Base-by-base conservation (phyloP, 2,329 filamentous ascomycete species). In the Parastagonospora avenae region DNA sequence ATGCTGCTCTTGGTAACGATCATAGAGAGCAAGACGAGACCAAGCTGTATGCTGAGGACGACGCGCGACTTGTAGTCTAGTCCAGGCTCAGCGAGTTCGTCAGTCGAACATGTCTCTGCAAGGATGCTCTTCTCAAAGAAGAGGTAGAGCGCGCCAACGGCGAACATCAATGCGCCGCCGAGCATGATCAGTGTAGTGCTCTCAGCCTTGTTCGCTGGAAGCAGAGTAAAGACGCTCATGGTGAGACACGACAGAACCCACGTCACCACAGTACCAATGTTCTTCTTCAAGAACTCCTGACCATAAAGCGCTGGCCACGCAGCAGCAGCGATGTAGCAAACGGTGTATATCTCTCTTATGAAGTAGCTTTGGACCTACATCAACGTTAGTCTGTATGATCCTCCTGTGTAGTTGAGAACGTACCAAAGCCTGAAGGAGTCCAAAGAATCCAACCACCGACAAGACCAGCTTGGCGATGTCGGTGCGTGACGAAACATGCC, bases 211-310 rank as follows among this genome's bases (percentile, higher is more conserved):
- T 90, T 87, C 2, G 91, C 94, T 1, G 91, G 89, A 1, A 99
- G 79, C 11, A 97, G 75, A 0, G 94, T 99, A 67, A 99, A 99
- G 2, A 84, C 82, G 70, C 93, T 94, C 92, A 97, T 96, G 4
- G 87, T 77, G 2, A 87, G 60, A 73, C 92, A 97, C 4, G 90
- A 89, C 32, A 87, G 63, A 8, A 83, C 80, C 94, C 94, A 99
- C 0, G 85, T 85, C 0, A 79, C 74, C 45, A 84, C 83, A 2
- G 96, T 80, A 4, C 82, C 67, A 10, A 77, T 68, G 66, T 97
- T 88, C 24, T 82, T 76, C 45, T 77, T 80, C 8, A 97, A 59
- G 64, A 99, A 97, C 0, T 80, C 79, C 24, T 82, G 65, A 0
- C 94, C 93, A 60, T 94, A 89, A 0, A 85, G 79, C 0, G 82